Conservation (phyloP, 495 filamentous ascomycete genomes). For the Tuber indicum region DNA sequence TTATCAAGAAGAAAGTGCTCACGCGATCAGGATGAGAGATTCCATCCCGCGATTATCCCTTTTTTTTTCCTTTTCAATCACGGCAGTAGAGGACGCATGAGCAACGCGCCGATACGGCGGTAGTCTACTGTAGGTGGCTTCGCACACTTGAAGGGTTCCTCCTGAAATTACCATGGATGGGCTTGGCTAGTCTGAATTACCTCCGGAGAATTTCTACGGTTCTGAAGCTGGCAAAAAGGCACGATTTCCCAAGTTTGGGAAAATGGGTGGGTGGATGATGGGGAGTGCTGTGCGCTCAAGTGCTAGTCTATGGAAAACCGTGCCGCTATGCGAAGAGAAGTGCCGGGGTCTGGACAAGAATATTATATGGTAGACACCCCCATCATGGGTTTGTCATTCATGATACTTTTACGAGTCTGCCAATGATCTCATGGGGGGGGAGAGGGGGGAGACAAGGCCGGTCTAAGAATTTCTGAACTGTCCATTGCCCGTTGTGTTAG, state of each 20-base stretch:
- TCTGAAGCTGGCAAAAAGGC: neutral
- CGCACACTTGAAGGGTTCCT: constrained; percentile 16
- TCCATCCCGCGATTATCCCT: neutral
- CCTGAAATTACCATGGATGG: constrained; percentile 4
- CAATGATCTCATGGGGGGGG: neutral
- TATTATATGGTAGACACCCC: neutral
- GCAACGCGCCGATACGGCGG: constrained; percentile 8
- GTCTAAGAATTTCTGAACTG: neutral
- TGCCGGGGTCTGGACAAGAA: neutral
- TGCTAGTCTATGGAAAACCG: neutral
- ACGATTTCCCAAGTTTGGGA: neutral
- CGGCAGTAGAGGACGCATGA: constrained; percentile 4
- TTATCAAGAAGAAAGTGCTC: constrained; percentile 7
- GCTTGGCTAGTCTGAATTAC: constrained; percentile 1
- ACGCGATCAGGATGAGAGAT: constrained; percentile 15
- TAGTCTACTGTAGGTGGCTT: neutral
- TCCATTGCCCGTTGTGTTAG: neutral
- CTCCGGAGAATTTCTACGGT: constrained; percentile 5
- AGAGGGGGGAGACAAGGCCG: neutral
- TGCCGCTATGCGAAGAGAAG: neutral
- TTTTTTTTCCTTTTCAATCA: constrained; percentile 4
- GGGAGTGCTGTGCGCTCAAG: neutral
- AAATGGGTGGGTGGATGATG: neutral
- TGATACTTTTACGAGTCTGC: neutral
- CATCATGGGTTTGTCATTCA: neutral